phyloP scores from a whole-genome alignment of 768 basidiomycete genomes.

The Leccinellum albellum region DNA sequence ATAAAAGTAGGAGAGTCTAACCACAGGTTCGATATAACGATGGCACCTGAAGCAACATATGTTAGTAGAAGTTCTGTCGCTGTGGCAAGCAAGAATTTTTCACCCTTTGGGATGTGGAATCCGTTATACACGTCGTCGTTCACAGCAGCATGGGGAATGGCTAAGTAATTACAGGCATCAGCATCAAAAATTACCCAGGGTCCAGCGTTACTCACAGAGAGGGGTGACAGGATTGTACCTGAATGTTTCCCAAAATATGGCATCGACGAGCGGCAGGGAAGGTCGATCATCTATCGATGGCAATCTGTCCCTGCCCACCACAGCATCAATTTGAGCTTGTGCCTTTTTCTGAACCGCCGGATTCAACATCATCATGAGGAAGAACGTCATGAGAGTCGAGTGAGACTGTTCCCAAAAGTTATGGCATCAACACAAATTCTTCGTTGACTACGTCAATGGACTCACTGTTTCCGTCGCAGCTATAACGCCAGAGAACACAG shows the following conservation, averaged over 20 bases:
- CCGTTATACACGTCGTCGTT: slow-evolving; percentile 41
- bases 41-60: background rate
- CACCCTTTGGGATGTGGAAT: slow-evolving; percentile 45
- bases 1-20: background rate
- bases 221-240: background rate
- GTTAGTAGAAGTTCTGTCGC: background rate
- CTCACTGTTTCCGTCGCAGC: slow-evolving; percentile 3
- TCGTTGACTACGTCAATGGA: background rate
- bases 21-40: slow-evolving; percentile 9
- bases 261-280: slow-evolving; percentile 5
- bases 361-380: slow-evolving; percentile 8
- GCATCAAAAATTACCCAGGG: no score
- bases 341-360: slow-evolving; percentile 5
- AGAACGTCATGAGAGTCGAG: slow-evolving; percentile 1
- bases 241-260: slow-evolving; percentile 2
- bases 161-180: background rate
- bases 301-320: slow-evolving; percentile 2
- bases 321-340: slow-evolving; percentile 7
- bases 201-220: background rate
- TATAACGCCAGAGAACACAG: background rate
- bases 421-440: background rate
- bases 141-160: slow-evolving; percentile 27
- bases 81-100: background rate
- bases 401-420: background rate
- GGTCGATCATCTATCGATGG: slow-evolving; percentile 11